phyloP scores from a whole-genome alignment of 371 early-diverging fungal species.

The Phascolomyces articulosus region DNA sequence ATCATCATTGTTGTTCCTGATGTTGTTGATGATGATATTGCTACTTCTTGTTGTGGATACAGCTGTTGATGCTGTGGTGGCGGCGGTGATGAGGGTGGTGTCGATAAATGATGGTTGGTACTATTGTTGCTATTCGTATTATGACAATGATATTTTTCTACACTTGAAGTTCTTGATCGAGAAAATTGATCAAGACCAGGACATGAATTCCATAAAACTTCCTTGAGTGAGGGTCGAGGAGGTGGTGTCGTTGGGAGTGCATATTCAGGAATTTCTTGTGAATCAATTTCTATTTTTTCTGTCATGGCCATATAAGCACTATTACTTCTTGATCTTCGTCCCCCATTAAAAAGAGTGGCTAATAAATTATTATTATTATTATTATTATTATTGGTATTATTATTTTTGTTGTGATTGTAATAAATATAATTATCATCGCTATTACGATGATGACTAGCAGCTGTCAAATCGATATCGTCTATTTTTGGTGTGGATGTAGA shows the following conservation, averaged over 20 bases:
- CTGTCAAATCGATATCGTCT: neutral
- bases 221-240: neutral
- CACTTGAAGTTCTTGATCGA: neutral
- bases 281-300: conserved; percentile 6
- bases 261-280: neutral
- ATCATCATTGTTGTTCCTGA: neutral
- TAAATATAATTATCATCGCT: neutral
- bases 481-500: too few species aligned
- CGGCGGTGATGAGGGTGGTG: too few species aligned
- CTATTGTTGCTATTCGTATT: too few species aligned
- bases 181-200: conserved; percentile 1
- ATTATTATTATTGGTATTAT: neutral
- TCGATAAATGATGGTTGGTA: too few species aligned
- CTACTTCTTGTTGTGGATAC: too few species aligned
- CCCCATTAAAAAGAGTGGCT: too few species aligned
- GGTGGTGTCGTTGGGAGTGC: neutral
- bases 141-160: neutral
- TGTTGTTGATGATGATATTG: too few species aligned
- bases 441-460: neutral
- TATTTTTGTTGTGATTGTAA: neutral
- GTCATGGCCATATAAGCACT: neutral
- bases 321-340: neutral
- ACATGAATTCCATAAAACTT: conserved; percentile 1
- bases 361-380: neutral
- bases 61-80: too few species aligned